These are phyloP conservation scores for Hygrocybe punicea DNA, from an alignment of 768 basidiomycete genomes.

Conservation along the genomic window DNA sequence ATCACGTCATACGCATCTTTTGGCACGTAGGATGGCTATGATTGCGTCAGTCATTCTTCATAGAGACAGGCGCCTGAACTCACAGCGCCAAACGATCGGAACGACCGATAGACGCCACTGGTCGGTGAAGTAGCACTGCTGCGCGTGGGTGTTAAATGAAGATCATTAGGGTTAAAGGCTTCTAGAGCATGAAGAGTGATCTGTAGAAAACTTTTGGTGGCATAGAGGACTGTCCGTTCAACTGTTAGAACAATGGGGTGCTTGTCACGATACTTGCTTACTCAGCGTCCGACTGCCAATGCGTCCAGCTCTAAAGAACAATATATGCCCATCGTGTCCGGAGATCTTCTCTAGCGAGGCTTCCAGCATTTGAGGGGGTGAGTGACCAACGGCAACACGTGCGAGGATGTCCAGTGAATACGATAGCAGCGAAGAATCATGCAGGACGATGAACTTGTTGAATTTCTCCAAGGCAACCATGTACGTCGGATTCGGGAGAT, in stretches of 20 bases:
- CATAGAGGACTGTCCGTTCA: slow-evolving; percentile 57
- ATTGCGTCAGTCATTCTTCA: neutral
- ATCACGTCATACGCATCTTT: slow-evolving; percentile 64
- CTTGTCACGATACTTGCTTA: slow-evolving; percentile 30
- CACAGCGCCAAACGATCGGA: slow-evolving; percentile 67
- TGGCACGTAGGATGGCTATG: slow-evolving; percentile 64
- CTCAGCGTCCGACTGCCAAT: slow-evolving; percentile 55
- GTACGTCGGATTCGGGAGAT: slow-evolving; percentile 45
- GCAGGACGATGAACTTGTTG: slow-evolving; percentile 67
- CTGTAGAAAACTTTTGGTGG: slow-evolving; percentile 59
- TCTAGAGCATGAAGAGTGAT: slow-evolving; percentile 58
- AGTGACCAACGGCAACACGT: slow-evolving; percentile 51
- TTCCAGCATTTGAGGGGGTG: slow-evolving; percentile 45
- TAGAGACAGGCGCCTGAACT: slow-evolving; percentile 15
- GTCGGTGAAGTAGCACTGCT: slow-evolving; percentile 20
- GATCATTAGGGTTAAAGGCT: slow-evolving; percentile 42
- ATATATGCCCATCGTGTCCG: slow-evolving; percentile 49
- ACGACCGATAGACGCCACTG: slow-evolving; percentile 32
- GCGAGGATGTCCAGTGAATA: slow-evolving; percentile 73
- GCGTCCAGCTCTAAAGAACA: slow-evolving; percentile 59
- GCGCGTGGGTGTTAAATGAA: slow-evolving; percentile 37
- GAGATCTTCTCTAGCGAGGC: slow-evolving; percentile 62
- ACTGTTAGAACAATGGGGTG: neutral
- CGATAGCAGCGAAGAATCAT: slow-evolving; percentile 53
- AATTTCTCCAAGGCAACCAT: slow-evolving; percentile 58